Base-by-base conservation (phyloP, 495 filamentous ascomycete species). In the Annulohypoxylon stygium region DNA sequence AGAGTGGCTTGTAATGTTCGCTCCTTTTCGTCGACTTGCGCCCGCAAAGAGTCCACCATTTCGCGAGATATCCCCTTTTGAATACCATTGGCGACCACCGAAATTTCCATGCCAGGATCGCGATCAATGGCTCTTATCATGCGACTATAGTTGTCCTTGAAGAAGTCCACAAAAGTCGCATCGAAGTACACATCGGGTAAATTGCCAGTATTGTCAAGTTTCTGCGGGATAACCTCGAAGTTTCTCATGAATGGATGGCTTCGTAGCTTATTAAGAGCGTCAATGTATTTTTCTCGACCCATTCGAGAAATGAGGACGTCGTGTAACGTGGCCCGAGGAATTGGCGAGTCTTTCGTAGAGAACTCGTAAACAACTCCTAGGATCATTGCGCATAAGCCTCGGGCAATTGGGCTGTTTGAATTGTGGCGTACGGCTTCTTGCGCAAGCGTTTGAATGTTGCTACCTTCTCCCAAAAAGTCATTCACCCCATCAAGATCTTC, bases 291-390 rank as follows among this genome's bases (percentile, higher is more conserved):
- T 73, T 97, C 94, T 70, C 95, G 88, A 26, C 94, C 93, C 75
- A 98, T 88, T 55, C 91, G 89, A 33, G 91, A 90, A 43, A 89
- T 87, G 47, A 99, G 86, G 55, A 98, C 88, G 39, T 92, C 89
- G 75, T 96, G 93, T 54, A 98, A 83, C 7, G 91, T 95, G 25
- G 89, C 87, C 59, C 96, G 90, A 9, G 95, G 88, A 63, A 98
- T 90, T 4, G 97, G 95, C 0, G 95, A 98, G 79, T 98, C 95
- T 76, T 97, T 97, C 9, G 95, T 97, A 18, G 95, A 98, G 74
- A 98, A 99, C 76, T 99, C 96, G 76, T 98, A 99, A 25, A 97
- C 84, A 36, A 97, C 92, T 37, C 95, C 97, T 4, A 97, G 83
- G 3, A 98, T 82, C 71, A 93, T 88, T 11, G 93, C 91, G 78